Percentiles rank a stretch among this genome's conserved stretches.
Conservation (phyloP, 2,329 filamentous ascomycete species). For the Xylaria sp. region DNA sequence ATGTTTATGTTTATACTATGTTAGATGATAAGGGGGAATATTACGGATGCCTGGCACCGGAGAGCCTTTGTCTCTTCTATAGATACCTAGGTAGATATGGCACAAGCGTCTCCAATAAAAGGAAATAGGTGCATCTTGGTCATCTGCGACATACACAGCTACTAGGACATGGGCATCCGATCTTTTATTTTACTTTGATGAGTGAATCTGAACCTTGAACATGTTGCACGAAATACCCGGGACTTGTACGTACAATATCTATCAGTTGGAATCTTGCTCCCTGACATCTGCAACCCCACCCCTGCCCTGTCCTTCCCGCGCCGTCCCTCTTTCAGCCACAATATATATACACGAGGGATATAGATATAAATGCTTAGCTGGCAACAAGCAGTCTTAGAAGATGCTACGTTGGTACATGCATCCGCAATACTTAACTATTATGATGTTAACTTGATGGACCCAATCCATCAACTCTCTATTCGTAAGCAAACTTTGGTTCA, state of each 20-base stretch:
- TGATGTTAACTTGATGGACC: not conserved
- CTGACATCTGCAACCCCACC: not conserved
- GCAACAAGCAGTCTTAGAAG: not conserved
- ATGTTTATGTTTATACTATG: slow-evolving; percentile 86
- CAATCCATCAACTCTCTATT: not conserved
- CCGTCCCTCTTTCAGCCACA: not conserved
- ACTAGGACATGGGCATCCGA: not conserved
- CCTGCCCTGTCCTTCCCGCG: not conserved
- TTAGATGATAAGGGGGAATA: slow-evolving; percentile 47
- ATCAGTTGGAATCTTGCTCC: not conserved
- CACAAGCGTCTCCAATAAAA: slow-evolving; percentile 12
- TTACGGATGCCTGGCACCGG: slow-evolving; percentile 42
- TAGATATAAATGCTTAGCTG: not conserved
- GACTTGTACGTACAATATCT: not conserved
- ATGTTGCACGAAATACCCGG: not conserved
- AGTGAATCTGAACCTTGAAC: not conserved
- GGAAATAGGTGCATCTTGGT: slow-evolving; percentile 10
- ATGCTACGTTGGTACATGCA: not conserved
- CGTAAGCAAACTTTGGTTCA: not conserved
- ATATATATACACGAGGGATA: not conserved
- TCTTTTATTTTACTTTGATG: not conserved
- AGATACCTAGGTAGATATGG: slow-evolving; percentile 2
- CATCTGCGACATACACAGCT: not conserved
- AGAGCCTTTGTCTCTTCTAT: not conserved
- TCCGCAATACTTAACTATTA: not conserved